phyloP scores from a whole-genome alignment of 805 yeast species.

The Maudiozyma barnettii region DNA sequence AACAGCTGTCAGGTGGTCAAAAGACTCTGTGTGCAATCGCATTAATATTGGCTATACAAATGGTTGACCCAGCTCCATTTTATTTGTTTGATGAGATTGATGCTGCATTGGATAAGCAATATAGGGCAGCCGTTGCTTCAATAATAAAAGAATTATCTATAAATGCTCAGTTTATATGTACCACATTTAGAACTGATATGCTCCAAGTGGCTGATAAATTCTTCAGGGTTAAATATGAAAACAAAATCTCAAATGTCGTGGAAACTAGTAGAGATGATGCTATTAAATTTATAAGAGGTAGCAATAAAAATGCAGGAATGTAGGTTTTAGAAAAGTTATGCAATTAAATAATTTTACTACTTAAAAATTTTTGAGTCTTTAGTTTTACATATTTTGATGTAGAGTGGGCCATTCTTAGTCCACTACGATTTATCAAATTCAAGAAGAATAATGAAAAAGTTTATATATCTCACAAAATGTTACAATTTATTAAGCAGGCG shows the following conservation, averaged over 20 bases:
- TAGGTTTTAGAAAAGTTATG: background rate
- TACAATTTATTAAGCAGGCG: background rate
- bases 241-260: conserved; percentile 69
- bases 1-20: conserved; percentile 94
- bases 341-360: background rate
- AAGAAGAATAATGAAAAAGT: background rate
- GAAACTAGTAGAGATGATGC: conserved; percentile 70
- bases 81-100: conserved; percentile 94
- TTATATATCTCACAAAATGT: too few relatives aligned
- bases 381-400: too few relatives aligned
- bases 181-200: conserved; percentile 93
- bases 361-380: background rate
- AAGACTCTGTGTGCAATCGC: conserved; percentile 95
- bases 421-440: background rate
- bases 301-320: conserved; percentile 12
- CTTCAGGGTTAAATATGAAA: conserved; percentile 77
- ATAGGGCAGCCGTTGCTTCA: conserved; percentile 76
- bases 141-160: conserved; percentile 56
- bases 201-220: conserved; percentile 76
- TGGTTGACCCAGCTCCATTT: conserved; percentile 94
- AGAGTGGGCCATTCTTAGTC: too few relatives aligned
- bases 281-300: conserved; percentile 69
- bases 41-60: conserved; percentile 84
- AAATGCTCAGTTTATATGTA: conserved; percentile 85
- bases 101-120: conserved; percentile 89